These are phyloP conservation scores for Combretum micranthum DNA, from an alignment of 345 rosid genomes.

Conservation along the genomic window DNA sequence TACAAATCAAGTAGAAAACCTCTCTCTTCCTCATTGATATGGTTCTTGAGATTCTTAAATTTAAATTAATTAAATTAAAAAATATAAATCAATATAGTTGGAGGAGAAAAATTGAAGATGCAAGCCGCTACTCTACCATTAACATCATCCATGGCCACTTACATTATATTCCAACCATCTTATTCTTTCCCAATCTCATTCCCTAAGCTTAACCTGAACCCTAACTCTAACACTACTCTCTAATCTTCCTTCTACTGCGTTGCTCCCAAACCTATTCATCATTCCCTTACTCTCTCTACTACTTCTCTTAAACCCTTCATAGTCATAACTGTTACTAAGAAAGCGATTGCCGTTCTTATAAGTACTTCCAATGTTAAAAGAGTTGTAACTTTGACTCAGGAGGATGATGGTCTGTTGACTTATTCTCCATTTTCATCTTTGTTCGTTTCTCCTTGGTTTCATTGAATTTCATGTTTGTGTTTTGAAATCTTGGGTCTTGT, in stretches of 20 bases:
- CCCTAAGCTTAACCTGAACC: too few relatives aligned
- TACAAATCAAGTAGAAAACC: too few relatives aligned
- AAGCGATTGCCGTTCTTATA: slow-evolving; percentile 87
- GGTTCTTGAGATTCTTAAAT: too few relatives aligned
- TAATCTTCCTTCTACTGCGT: slow-evolving; percentile 46
- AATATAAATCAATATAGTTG: too few relatives aligned
- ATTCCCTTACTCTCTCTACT: slow-evolving; percentile 28
- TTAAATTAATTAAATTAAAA: too few relatives aligned
- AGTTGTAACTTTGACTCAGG: slow-evolving; percentile 76
- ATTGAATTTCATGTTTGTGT: slow-evolving; percentile 1
- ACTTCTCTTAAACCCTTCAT: slow-evolving; percentile 32
- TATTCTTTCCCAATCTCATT: too few relatives aligned
- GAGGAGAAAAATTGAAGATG: too few relatives aligned
- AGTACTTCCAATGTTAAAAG: slow-evolving; percentile 81
- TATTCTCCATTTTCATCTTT: not conserved
- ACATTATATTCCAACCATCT: too few relatives aligned
- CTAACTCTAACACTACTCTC: too few relatives aligned
- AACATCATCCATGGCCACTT: too few relatives aligned
- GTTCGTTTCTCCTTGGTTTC: not conserved
- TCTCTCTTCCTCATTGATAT: too few relatives aligned
- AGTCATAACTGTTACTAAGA: slow-evolving; percentile 58
- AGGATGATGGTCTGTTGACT: slow-evolving; percentile 48
- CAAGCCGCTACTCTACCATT: too few relatives aligned
- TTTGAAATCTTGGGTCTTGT: not conserved
- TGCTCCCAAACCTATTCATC: slow-evolving; percentile 42